These are phyloP conservation scores for Brettanomyces nanus DNA, from an alignment of 805 yeast genomes.

Conservation along the genomic window DNA sequence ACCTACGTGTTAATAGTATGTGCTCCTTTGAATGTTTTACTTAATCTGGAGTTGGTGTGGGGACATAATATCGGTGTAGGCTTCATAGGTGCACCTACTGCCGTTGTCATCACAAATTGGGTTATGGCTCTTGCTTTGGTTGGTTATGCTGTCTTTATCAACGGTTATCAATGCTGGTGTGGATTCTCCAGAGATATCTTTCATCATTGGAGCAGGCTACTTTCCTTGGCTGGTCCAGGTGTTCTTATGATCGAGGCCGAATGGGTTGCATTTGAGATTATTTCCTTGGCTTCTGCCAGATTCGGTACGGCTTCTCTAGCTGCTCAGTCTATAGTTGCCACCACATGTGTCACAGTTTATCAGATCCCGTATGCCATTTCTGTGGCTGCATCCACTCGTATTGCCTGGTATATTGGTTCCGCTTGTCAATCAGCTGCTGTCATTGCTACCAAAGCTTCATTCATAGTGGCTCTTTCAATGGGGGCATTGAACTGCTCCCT, in stretches of 20 bases:
- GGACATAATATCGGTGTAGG: conserved; percentile 39
- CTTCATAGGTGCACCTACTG: conserved; percentile 51
- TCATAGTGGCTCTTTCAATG: conserved; percentile 26
- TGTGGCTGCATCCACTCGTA: conserved; percentile 49
- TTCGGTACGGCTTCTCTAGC: conserved; percentile 47
- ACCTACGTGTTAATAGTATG: conserved; percentile 44
- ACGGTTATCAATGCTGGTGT: conserved; percentile 44
- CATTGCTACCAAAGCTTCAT: conserved; percentile 29
- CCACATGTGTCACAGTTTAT: conserved; percentile 39
- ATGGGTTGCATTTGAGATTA: conserved; percentile 49
- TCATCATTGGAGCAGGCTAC: conserved; percentile 36
- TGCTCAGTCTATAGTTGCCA: conserved; percentile 41
- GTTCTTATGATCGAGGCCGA: conserved; percentile 53
- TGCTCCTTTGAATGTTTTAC: conserved; percentile 43
- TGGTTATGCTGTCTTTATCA: conserved; percentile 33
- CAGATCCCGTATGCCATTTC: conserved; percentile 54
- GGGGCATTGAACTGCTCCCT: conserved; percentile 38
- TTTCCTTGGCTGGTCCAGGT: conserved; percentile 44
- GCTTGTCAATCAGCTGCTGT: conserved; percentile 29
- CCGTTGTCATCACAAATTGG: conserved; percentile 51
- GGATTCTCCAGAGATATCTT: conserved; percentile 36
- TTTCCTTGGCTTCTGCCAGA: conserved; percentile 46
- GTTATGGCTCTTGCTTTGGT: conserved; percentile 41
- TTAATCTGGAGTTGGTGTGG: conserved; percentile 41
- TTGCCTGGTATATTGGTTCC: conserved; percentile 47